Evolutionary conservation across 768 basidiomycete genomes (phyloP).

Genomic region (Macrolepiota dolichaula): DNA sequence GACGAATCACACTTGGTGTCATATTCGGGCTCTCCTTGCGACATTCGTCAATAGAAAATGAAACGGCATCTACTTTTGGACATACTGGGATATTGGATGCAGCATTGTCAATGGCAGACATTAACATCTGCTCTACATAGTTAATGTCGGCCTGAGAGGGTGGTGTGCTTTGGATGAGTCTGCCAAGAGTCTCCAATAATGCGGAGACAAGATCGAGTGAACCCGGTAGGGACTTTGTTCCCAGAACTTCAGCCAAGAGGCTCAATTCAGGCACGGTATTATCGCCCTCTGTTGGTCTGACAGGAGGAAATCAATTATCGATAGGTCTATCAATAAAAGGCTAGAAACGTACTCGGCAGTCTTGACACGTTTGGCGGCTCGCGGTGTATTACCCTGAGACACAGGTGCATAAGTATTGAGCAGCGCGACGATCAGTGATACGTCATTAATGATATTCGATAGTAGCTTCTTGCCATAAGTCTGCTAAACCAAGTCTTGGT

Average conservation of each 20-base stretch:
- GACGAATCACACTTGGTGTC: slow-evolving; percentile 56
- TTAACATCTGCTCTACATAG: slow-evolving; percentile 80
- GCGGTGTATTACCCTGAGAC: slow-evolving; percentile 35
- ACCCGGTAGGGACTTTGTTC: slow-evolving; percentile 59
- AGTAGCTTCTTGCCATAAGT: slow-evolving; percentile 47
- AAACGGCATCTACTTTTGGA: not conserved
- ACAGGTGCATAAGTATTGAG: slow-evolving; percentile 47
- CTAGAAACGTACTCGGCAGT: slow-evolving; percentile 44
- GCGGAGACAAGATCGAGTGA: slow-evolving; percentile 68
- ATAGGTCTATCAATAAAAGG: not conserved
- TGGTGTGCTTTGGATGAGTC: slow-evolving; percentile 54
- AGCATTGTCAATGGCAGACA: slow-evolving; percentile 73
- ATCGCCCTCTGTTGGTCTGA: slow-evolving; percentile 25
- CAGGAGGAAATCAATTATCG: slow-evolving; percentile 1
- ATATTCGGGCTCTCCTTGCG: slow-evolving; percentile 52
- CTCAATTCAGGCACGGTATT: slow-evolving; percentile 45
- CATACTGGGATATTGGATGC: slow-evolving; percentile 56
- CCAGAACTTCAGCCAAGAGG: slow-evolving; percentile 68
- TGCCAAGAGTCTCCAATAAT: slow-evolving; percentile 70
- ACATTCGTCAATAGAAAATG: not conserved
- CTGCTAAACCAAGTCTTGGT: slow-evolving; percentile 29
- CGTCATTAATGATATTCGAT: slow-evolving; percentile 44
- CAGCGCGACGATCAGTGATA: slow-evolving; percentile 49
- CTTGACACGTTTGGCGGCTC: slow-evolving; percentile 64
- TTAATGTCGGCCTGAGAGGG: slow-evolving; percentile 60